Conservation (phyloP, 2,329 filamentous ascomycete genomes). For the Leptoxyphium fumago region DNA sequence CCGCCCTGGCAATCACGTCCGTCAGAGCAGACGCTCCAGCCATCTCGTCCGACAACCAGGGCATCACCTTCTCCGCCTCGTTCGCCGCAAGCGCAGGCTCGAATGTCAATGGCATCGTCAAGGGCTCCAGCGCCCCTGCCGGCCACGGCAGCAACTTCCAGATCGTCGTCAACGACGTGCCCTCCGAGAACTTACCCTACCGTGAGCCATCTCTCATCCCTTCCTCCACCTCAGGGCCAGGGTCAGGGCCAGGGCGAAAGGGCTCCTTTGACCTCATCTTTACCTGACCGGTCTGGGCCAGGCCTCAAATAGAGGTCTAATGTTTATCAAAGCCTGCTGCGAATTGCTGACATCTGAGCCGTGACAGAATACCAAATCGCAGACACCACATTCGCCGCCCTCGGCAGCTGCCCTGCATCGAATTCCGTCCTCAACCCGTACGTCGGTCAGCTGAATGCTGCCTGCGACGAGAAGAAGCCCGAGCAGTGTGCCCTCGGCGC, state of each 20-base stretch:
- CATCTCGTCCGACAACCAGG: not conserved
- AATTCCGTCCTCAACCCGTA: not conserved
- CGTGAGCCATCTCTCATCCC: not conserved
- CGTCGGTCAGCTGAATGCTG: not conserved
- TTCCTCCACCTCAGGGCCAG: not conserved
- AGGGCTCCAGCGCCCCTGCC: not conserved
- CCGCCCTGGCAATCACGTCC: not conserved
- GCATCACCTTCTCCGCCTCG: not conserved
- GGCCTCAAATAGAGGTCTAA: too few species aligned
- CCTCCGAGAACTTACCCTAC: not conserved
- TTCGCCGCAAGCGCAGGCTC: not conserved
- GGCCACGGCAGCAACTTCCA: not conserved
- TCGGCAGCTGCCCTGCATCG: not conserved
- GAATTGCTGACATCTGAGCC: not conserved
- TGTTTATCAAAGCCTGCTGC: too few species aligned
- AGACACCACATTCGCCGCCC: not conserved
- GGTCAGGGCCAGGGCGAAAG: too few species aligned
- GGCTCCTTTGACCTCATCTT: too few species aligned
- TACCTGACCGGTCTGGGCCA: too few species aligned
- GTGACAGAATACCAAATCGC: not conserved
- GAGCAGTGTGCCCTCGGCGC: constrained; percentile 26
- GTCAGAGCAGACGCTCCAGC: not conserved
- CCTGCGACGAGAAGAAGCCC: constrained; percentile 20
- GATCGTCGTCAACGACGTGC: not conserved
- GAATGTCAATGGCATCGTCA: not conserved